Evolutionary conservation across 306 rosid species (phyloP).

Genomic region (Acacia crassicarpa): DNA sequence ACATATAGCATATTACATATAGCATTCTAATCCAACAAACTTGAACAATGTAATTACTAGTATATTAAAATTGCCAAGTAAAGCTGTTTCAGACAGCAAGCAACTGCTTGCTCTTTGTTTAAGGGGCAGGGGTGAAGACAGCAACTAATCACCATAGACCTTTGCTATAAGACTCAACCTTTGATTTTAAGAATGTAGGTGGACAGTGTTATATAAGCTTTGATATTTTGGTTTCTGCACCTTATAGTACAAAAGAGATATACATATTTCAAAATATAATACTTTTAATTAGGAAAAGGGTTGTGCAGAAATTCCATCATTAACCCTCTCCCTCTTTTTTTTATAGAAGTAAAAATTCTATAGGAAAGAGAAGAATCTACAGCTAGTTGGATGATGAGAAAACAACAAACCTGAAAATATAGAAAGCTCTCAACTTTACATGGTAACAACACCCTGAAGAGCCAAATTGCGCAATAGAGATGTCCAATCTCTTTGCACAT

Average conservation of each 20-base stretch:
- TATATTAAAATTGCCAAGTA: neutral
- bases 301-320: neutral
- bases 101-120: neutral
- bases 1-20: slow-evolving; percentile 17
- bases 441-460: too few relatives aligned
- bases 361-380: too few relatives aligned
- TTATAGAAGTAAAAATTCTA: too few relatives aligned
- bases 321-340: neutral
- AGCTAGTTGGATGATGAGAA: too few relatives aligned
- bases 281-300: neutral
- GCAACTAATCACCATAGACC: neutral
- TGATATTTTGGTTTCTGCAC: neutral
- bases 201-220: neutral
- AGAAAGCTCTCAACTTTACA: too few relatives aligned
- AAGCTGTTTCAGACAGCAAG: slow-evolving; percentile 9
- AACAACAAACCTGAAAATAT: too few relatives aligned
- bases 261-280: neutral
- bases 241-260: neutral
- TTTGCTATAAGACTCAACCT: neutral
- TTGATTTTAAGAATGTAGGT: neutral
- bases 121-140: neutral
- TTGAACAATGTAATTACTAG: neutral
- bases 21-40: neutral
- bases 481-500: too few relatives aligned
- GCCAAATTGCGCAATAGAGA: too few relatives aligned